phyloP scores from a whole-genome alignment of 371 early-diverging fungal species.

The Rhizopus sp. region DNA sequence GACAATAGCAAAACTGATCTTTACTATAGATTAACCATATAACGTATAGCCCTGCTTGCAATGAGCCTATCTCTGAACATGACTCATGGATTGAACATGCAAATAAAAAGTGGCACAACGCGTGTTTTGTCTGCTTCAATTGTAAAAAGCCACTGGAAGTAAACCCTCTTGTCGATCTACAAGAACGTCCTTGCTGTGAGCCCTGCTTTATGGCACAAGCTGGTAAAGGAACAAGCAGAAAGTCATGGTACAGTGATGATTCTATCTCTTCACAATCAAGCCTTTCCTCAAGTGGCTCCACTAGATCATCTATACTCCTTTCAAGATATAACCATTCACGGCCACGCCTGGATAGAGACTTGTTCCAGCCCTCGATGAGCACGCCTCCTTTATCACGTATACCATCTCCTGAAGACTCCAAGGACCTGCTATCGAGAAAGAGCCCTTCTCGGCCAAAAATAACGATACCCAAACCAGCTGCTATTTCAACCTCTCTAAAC shows the following conservation, averaged over 20 bases:
- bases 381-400: slow-evolving; percentile 13
- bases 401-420: slow-evolving; percentile 17
- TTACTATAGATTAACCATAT: neutral
- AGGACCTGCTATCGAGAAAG: neutral
- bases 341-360: slow-evolving; percentile 9
- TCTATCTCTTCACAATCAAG: slow-evolving; percentile 17
- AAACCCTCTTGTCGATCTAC: slow-evolving; percentile 60
- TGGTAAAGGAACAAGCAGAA: slow-evolving; percentile 1
- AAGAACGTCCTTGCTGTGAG: slow-evolving; percentile 67
- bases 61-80: slow-evolving; percentile 40
- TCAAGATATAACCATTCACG: slow-evolving; percentile 1
- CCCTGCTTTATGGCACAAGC: slow-evolving; percentile 58
- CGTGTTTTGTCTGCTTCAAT: slow-evolving; percentile 51
- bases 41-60: slow-evolving; percentile 40
- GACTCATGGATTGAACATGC: slow-evolving; percentile 50
- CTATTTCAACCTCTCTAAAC: neutral
- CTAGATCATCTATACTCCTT: slow-evolving; percentile 8
- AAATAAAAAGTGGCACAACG: slow-evolving; percentile 50
- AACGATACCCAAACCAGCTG: neutral
- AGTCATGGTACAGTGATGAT: neutral
- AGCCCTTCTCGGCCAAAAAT: neutral
- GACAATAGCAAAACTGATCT: neutral
- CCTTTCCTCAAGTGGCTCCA: slow-evolving; percentile 1
- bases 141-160: slow-evolving; percentile 33
- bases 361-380: slow-evolving; percentile 7